Conservation (phyloP, 1,284 basidiomycete species). For the Irpex sp. region DNA sequence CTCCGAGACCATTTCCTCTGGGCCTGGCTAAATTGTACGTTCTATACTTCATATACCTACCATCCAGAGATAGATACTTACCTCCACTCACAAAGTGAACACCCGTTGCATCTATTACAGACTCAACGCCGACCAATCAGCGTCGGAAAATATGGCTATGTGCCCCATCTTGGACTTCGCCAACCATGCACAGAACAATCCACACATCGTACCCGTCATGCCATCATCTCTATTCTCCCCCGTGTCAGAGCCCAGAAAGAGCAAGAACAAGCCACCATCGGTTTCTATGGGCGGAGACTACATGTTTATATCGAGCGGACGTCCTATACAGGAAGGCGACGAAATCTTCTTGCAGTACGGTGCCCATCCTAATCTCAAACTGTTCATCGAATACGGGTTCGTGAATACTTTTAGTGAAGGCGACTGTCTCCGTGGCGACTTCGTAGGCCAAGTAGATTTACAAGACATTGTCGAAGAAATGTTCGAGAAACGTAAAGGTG, state of each 20-base stretch:
- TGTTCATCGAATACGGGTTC: constrained; percentile 88
- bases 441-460: constrained; percentile 58
- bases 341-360: constrained; percentile 80
- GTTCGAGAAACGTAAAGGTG: constrained; percentile 35
- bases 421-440: constrained; percentile 26
- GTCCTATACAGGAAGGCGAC: constrained; percentile 41
- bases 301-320: constrained; percentile 44
- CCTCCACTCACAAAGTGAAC: constrained; percentile 56
- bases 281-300: constrained; percentile 40
- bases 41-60: constrained; percentile 10
- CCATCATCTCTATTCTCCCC: constrained; percentile 27
- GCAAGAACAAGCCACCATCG: constrained; percentile 23
- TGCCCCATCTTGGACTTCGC: constrained; percentile 86
- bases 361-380: constrained; percentile 62
- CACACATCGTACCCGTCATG: constrained; percentile 40
- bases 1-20: constrained; percentile 55
- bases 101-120: constrained; percentile 82
- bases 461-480: constrained; percentile 51
- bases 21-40: constrained; percentile 82
- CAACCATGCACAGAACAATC: constrained; percentile 49
- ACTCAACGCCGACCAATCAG: constrained; percentile 47
- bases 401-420: constrained; percentile 37
- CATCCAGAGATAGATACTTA: constrained; percentile 12
- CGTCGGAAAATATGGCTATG: constrained; percentile 76
- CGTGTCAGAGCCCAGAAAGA: constrained; percentile 31